Evolutionary conservation across 2,329 filamentous ascomycete species (phyloP).

Genomic region (Cladosporium oxysporum): DNA sequence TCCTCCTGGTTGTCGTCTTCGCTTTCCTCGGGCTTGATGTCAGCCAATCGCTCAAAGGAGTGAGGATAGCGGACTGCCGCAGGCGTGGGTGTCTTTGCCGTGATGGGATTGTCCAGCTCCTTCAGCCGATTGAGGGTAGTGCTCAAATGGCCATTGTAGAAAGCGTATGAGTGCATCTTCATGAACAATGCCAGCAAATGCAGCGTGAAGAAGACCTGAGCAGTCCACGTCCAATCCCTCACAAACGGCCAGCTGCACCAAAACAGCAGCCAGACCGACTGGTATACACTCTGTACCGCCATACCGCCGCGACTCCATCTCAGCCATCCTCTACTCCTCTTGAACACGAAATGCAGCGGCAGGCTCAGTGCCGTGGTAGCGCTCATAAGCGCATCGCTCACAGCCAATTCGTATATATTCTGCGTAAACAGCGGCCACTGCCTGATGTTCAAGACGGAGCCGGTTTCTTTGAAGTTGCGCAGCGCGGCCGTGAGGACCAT

Average conservation of each 20-base stretch:
- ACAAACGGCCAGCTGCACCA: conserved; percentile 81
- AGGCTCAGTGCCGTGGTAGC: conserved; percentile 69
- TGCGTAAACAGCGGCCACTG: conserved; percentile 88
- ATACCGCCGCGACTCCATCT: conserved; percentile 80
- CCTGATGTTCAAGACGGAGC: conserved; percentile 77
- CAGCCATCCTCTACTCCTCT: conserved; percentile 57
- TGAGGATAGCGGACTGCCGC: conserved; percentile 68
- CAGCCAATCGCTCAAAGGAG: conserved; percentile 12
- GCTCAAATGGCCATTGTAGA: conserved; percentile 94
- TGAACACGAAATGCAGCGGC: conserved; percentile 70
- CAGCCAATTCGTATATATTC: conserved; percentile 82
- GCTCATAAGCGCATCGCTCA: conserved; percentile 86
- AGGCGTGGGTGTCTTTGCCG: conserved; percentile 48
- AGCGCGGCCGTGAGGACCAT: conserved; percentile 96
- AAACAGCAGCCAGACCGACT: conserved; percentile 73
- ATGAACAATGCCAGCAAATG: conserved; percentile 91
- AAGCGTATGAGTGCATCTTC: conserved; percentile 99
- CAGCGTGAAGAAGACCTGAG: conserved; percentile 90
- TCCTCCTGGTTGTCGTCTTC: conserved; percentile 39
- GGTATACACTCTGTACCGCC: conserved; percentile 78
- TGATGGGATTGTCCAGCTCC: conserved; percentile 70
- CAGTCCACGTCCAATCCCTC: conserved; percentile 92
- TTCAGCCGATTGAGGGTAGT: conserved; percentile 80
- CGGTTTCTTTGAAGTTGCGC: conserved; percentile 91
- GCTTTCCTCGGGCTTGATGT: conserved; percentile 37